A percentile compares a stretch with the other conserved stretches of the same genome.
phyloP scores from a whole-genome alignment of 805 yeast genomes.

The Metschnikowia proteae region DNA sequence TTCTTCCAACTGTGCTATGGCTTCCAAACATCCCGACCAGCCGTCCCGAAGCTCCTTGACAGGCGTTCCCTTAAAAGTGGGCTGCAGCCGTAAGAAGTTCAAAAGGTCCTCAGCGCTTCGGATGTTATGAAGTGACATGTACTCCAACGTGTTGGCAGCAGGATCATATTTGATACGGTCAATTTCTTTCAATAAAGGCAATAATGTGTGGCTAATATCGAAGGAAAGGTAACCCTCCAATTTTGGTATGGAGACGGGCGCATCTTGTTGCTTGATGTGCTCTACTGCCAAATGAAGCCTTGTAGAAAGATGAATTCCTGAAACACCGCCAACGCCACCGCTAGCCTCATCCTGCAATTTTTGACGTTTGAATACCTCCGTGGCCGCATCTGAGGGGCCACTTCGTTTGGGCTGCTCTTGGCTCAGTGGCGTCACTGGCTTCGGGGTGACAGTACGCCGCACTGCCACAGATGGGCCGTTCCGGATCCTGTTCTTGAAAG shows the following conservation, averaged over 20 bases:
- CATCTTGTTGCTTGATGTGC: constrained; percentile 68
- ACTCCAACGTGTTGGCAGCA: constrained; percentile 64
- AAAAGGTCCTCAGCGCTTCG: constrained; percentile 75
- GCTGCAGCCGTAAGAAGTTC: constrained; percentile 69
- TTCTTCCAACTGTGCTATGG: constrained; percentile 73
- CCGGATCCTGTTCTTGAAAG: constrained; percentile 43
- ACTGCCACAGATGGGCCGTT: constrained; percentile 42
- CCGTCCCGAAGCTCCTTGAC: constrained; percentile 86
- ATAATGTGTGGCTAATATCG: constrained; percentile 56
- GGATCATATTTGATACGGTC: constrained; percentile 73
- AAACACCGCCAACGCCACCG: constrained; percentile 21
- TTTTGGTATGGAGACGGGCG: constrained; percentile 63
- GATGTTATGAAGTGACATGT: constrained; percentile 85
- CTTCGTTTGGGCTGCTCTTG: constrained; percentile 11
- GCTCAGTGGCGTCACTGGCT: constrained; percentile 17
- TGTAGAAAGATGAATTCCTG: constrained; percentile 74
- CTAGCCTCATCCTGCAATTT: constrained; percentile 19
- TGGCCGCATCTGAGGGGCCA: constrained; percentile 21
- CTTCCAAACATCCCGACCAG: constrained; percentile 85
- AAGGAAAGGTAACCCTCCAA: constrained; percentile 64
- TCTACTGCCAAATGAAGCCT: constrained; percentile 90
- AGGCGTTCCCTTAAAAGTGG: constrained; percentile 80
- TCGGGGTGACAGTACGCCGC: constrained; percentile 20
- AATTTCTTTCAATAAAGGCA: constrained; percentile 69
- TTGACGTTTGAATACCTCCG: constrained; percentile 35